These are phyloP conservation scores for Cercospora sp. DNA, from an alignment of 2,329 filamentous ascomycete genomes.

Conservation along the genomic window DNA sequence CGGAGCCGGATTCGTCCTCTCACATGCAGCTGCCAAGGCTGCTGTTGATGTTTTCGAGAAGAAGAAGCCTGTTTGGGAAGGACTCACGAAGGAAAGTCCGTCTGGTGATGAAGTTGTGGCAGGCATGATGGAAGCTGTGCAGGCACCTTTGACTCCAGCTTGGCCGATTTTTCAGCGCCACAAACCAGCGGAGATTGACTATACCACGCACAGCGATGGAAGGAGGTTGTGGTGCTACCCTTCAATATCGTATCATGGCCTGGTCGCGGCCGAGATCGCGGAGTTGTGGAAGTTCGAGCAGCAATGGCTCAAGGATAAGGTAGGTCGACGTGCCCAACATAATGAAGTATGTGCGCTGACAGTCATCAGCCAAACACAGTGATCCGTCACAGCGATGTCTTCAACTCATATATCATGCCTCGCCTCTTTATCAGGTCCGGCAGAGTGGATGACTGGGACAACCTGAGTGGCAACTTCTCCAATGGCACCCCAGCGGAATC, in stretches of 20 bases:
- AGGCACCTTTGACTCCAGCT: conserved; percentile 25
- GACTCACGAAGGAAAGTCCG: conserved; percentile 28
- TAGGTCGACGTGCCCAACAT: not conserved
- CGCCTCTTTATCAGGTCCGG: conserved; percentile 26
- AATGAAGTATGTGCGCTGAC: not conserved
- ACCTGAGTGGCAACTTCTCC: conserved; percentile 23
- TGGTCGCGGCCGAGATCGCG: conserved; percentile 28
- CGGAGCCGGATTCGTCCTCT: conserved; percentile 47
- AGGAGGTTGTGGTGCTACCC: conserved; percentile 34
- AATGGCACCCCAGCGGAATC: conserved; percentile 4
- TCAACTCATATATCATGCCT: conserved; percentile 31
- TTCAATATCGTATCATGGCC: conserved; percentile 32
- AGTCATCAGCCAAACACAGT: conserved; percentile 4
- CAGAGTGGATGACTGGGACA: conserved; percentile 35
- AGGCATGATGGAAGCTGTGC: conserved; percentile 27
- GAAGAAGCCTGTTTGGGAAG: conserved; percentile 39
- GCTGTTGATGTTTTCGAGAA: conserved; percentile 42
- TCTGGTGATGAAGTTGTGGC: conserved; percentile 34
- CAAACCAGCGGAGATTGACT: conserved; percentile 42
- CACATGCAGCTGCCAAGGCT: conserved; percentile 41
- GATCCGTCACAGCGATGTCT: conserved; percentile 32
- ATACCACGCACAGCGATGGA: conserved; percentile 37
- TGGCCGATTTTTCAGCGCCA: conserved; percentile 36
- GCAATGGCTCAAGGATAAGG: conserved; percentile 28
- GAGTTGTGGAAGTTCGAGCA: conserved; percentile 37